These are phyloP conservation scores for Corylus heterophylla DNA, from an alignment of 306 rosid species.

Conservation along the genomic window DNA sequence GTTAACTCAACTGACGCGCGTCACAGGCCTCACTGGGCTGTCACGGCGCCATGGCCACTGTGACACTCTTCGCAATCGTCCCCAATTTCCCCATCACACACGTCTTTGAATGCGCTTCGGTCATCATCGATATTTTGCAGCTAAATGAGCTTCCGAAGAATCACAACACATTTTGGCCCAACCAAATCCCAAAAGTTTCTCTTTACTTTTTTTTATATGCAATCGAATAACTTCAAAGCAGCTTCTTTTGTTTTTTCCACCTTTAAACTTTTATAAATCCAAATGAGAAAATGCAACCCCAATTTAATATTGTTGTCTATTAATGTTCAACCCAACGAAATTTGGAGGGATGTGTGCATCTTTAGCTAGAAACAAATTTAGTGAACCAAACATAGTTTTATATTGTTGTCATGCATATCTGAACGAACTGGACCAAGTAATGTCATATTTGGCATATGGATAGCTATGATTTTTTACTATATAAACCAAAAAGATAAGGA, in stretches of 20 bases:
- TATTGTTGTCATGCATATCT: not conserved
- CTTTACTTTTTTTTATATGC: no score
- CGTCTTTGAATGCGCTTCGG: no score
- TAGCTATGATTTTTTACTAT: not conserved
- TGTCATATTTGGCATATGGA: not conserved
- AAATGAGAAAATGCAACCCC: no score
- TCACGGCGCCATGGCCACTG: constrained; percentile 32
- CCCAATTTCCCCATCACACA: no score
- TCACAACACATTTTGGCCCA: no score
- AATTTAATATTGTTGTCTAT: no score
- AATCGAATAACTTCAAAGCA: no score
- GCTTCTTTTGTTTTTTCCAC: no score
- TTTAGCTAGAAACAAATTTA: not conserved
- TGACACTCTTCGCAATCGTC: not conserved
- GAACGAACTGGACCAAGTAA: not conserved
- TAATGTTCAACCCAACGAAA: not conserved
- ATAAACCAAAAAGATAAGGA: not conserved
- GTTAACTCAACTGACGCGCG: constrained; percentile 45
- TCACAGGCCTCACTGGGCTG: constrained; percentile 2
- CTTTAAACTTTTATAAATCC: no score
- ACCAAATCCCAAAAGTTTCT: no score
- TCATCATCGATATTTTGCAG: no score
- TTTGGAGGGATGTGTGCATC: not conserved
- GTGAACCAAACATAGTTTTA: not conserved
- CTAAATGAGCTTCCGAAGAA: no score